phyloP scores from a whole-genome alignment of 1,284 basidiomycete species.

The Uromyces viciae-fabae region DNA sequence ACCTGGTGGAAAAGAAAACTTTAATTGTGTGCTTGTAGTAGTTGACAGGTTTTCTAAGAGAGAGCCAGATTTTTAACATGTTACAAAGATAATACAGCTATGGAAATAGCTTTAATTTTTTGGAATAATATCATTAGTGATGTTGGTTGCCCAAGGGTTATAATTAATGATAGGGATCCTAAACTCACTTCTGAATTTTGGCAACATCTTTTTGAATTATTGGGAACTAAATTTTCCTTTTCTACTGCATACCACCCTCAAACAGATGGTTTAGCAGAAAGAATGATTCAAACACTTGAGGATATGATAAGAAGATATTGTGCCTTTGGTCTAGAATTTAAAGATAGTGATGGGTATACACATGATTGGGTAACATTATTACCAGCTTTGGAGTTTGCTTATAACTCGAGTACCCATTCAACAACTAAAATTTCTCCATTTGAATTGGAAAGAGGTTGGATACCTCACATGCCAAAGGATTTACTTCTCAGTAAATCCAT shows the following conservation, averaged over 20 bases:
- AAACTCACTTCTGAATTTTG: no score
- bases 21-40: background rate
- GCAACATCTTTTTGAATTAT: no score
- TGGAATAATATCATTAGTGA: background rate
- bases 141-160: background rate
- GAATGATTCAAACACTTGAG: constrained; percentile 16
- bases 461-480: background rate
- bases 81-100: background rate
- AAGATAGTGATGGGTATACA: background rate
- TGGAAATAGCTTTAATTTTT: background rate
- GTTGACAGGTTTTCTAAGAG: background rate
- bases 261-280: constrained; percentile 22
- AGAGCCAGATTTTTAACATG: background rate
- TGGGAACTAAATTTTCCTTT: constrained; percentile 4
- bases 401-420: constrained; percentile 11
- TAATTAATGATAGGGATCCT: no score
- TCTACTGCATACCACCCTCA: constrained; percentile 20
- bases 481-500: background rate
- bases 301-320: background rate
- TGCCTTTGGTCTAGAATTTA: background rate
- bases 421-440: background rate
- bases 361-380: constrained; percentile 23
- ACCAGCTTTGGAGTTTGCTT: background rate
- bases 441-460: constrained; percentile 4
- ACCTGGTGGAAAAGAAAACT: background rate